Base-by-base conservation (phyloP, 2,329 filamentous ascomycete species). In the Colletotrichum karsti region DNA sequence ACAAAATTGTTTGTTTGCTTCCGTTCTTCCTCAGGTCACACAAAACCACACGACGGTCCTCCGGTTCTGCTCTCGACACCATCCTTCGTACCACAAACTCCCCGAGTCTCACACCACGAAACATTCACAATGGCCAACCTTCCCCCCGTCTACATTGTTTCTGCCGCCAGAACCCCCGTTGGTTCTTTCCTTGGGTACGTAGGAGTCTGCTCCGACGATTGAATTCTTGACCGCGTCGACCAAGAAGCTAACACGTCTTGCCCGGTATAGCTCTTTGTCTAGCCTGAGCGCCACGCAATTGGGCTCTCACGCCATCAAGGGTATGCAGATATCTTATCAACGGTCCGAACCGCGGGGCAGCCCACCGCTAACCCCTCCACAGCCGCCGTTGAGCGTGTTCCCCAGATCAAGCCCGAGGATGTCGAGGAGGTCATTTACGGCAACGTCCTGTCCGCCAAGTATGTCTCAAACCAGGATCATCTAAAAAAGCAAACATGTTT, bases 351-450 rank as follows among this genome's bases (percentile, higher is more conserved):
- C 54, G 54, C 55, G 64, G 39, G 39, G 48, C 60, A 59, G 53
- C 46, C 57, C 22, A 46, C 44, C 33, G 63, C 56, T 71, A 67
- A 56, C 26, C 54, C 54, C 51, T 56, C 35, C 54, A 26, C 54
- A 91, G 89, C 87, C 76, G 95, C 95, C 70, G 89, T 99, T 73
- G 92, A 94, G 83, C 92, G 94, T 76, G 93, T 92, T 51, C 91
- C 96, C 63, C 88, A 92, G 77, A 90, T 99, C 84, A 95, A 97
- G 84, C 88, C 94, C 62, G 90, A 94, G 76, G 90, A 97, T 79
- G 93, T 99, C 66, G 91, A 99, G 79, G 96, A 99, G 81, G 94
- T 99, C 78, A 97, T 96, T 87, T 97, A 98, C 78, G 96, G 96
- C 81, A 99, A 99, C 86, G 96, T 99, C 73, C 89, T 99, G 76